A percentile compares a stretch with the other conserved stretches of the same genome.
phyloP scores from a whole-genome alignment of 1,284 basidiomycete species.

The Wallemia ichthyophaga region DNA sequence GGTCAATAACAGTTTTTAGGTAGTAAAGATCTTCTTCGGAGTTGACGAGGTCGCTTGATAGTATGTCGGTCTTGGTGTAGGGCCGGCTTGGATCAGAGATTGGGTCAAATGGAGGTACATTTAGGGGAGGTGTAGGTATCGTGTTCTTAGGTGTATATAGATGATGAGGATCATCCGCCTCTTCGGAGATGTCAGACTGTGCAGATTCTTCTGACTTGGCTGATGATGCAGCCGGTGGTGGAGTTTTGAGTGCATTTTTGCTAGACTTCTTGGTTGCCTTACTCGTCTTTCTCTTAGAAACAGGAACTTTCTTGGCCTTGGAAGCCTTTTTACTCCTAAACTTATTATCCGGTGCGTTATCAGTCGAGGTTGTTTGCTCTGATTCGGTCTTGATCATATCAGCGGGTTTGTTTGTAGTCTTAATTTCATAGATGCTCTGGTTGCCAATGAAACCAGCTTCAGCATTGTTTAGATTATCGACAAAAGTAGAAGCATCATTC shows the following conservation, averaged over 20 bases:
- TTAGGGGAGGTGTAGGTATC: neutral
- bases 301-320: neutral
- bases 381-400: no score
- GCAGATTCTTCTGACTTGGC: no score
- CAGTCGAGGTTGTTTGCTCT: no score
- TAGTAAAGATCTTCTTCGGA: slow-evolving; percentile 85
- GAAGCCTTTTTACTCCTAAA: neutral
- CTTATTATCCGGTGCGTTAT: no score
- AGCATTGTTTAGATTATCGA: no score
- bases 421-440: no score
- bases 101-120: neutral
- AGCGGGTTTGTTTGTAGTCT: no score
- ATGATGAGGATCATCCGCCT: no score
- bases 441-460: no score
- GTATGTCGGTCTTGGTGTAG: neutral
- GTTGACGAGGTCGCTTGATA: slow-evolving; percentile 24
- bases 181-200: no score
- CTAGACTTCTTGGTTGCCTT: neutral
- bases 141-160: neutral
- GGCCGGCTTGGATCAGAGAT: neutral
- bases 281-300: neutral
- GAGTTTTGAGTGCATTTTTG: neutral
- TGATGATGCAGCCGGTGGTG: no score
- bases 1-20: slow-evolving; percentile 31
- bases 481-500: no score